Base-by-base conservation (phyloP, 305 asterid species). In the Withania somnifera region DNA sequence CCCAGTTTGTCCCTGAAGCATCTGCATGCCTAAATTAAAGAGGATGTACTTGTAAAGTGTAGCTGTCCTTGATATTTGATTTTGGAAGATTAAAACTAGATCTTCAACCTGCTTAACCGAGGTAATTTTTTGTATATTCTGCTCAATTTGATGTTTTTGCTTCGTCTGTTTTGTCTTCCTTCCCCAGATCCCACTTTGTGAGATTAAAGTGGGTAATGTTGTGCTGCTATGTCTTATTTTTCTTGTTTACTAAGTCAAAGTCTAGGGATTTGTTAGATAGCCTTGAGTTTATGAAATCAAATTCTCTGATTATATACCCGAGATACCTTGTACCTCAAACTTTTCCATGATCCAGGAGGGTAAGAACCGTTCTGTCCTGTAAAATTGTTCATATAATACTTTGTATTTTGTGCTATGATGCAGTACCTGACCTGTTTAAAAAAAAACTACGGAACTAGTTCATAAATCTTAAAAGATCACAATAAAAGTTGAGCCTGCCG, bases 1-100 rank as follows among this genome's bases (percentile, higher is more conserved):
- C 92, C 56, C 97, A 84, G 80, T 87, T 87, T 13, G 88, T 90
- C 80, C 88, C 94, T 36, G 95, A 92, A 89, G 92, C 93, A 78
- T 91, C 94, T 85, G 92, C 92, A 76, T 91, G 95, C 86, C 84
- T 75, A 53, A 93, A 92, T 85, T 89, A 80, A 85, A 83, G 63
- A 79, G 83, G 45, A 82, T 57, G 78, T 84, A 50, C 79, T 32
- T 76, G 51, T 85, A 81, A 63, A 17, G 57, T 78, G 13, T 85
- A 56, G 71, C 51, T 61, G 34, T 63, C 83, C 57, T 81, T 57
- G 84, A 84, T 82, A 54, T 84, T 88, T 54, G 83, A 84, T 82
- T 78, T 19, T 84, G 66, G 34, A 84, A 80, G 58, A 78, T 26
- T 15, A 50, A 51, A 50, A 28, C 61, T 50, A 50, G 15, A 76